Base-by-base conservation (phyloP, 2,329 filamentous ascomycete genomes). In the Trichoderma atrobrunneum region DNA sequence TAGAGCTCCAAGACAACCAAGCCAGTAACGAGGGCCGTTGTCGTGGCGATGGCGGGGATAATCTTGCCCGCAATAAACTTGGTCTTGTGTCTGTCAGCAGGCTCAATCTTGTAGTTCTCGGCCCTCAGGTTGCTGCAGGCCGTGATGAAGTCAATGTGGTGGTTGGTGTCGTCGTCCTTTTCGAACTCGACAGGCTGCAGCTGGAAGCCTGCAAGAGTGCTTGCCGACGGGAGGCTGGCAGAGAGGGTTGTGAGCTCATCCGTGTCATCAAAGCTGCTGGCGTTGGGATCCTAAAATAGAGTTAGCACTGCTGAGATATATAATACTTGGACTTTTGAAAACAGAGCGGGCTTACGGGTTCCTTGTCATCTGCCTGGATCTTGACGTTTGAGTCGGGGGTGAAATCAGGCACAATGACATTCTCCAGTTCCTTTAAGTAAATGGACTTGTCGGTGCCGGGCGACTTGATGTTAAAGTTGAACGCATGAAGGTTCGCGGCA, bases 1-100 rank as follows among this genome's bases (percentile, higher is more conserved):
- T 93, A 98, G 62, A 98, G 85, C 85, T 99, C 96, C 60, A 99
- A 85, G 18, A 97, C 88, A 68, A 99, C 94, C 60, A 99, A 87
- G 72, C 96, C 96, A 3, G 96, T 99, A 14, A 98, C 95, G 72
- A 99, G 86, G 3, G 96, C 95, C 3, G 96, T 99, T 0, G 96
- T 98, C 3, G 96, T 99, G 59, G 96, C 96, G 82, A 99, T 99
- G 60, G 96, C 96, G 26, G 96, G 96, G 76, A 99, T 99, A 77
- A 99, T 99, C 89, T 99, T 99, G 81, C 96, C 96, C 36, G 96
- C 97, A 80, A 99, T 99, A 83, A 99, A 98, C 86, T 99, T 99
- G 74, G 95, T 99, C 90, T 96, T 97, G 87, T 98, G 96, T 74
- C 94, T 89, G 80, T 99, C 95, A 0, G 96, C 95, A 75, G 91